Percentiles rank a stretch among this genome's conserved stretches.
Conservation (phyloP, 345 rosid genomes). For the Barbarea vulgaris region DNA sequence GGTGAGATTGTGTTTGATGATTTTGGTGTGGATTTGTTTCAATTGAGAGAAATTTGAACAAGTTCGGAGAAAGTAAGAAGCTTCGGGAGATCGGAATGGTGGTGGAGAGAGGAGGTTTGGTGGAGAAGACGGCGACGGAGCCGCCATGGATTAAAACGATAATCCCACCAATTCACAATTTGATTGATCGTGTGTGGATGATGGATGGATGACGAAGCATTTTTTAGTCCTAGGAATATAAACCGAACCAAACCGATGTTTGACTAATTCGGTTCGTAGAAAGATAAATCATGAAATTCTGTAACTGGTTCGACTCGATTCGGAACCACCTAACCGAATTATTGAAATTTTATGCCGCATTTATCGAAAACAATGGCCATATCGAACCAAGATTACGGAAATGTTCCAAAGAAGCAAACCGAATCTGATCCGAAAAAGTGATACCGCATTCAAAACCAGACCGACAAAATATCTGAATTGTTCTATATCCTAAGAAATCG, state of each 20-base stretch:
- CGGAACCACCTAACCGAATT: too few species aligned
- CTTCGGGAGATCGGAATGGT: slow-evolving; percentile 47
- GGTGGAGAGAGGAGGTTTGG: slow-evolving; percentile 31
- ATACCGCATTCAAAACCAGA: too few species aligned
- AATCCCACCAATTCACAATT: slow-evolving; percentile 1
- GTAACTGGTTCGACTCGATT: too few species aligned
- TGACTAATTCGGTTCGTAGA: too few species aligned
- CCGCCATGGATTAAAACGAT: slow-evolving; percentile 39
- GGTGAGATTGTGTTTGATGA: slow-evolving; percentile 53
- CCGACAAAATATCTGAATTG: too few species aligned
- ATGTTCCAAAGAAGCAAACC: too few species aligned
- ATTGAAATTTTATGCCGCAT: too few species aligned
- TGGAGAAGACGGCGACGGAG: slow-evolving; percentile 33
- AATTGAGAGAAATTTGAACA: slow-evolving; percentile 56
- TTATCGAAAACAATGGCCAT: too few species aligned
- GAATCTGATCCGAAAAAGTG: too few species aligned
- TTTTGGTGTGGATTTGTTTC: slow-evolving; percentile 59
- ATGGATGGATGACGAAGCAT: slow-evolving; percentile 17
- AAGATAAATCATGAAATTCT: too few species aligned
- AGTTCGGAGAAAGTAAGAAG: slow-evolving; percentile 45
- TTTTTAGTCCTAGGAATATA: not conserved
- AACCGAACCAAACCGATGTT: slow-evolving; percentile 9
- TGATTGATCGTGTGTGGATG: slow-evolving; percentile 37
- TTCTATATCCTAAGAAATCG: too few species aligned
- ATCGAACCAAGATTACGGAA: too few species aligned